Conservation (phyloP, 1,139 yeast species). For the Zygosaccharomyces sapae region DNA sequence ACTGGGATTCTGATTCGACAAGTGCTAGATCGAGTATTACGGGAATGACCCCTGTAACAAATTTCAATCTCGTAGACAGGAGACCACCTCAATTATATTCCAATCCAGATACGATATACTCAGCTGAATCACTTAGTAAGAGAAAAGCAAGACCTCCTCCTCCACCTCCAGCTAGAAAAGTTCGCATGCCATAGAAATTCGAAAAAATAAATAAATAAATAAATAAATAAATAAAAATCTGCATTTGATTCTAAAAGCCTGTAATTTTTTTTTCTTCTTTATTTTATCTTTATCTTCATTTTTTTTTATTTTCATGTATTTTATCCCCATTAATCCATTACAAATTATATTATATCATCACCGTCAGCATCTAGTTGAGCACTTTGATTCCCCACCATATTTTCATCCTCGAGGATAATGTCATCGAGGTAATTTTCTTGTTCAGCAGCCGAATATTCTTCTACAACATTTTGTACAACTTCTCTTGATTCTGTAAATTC, state of each 20-base stretch:
- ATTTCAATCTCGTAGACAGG: slow-evolving; percentile 8
- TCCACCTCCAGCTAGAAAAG: slow-evolving; percentile 37
- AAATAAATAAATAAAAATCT: not conserved
- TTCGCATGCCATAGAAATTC: slow-evolving; percentile 6
- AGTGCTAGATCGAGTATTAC: slow-evolving; percentile 19
- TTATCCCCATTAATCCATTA: slow-evolving; percentile 1
- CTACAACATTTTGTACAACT: slow-evolving; percentile 60
- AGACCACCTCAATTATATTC: slow-evolving; percentile 14
- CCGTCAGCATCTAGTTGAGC: slow-evolving; percentile 35
- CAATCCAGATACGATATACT: slow-evolving; percentile 24
- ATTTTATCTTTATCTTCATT: not conserved
- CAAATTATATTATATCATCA: slow-evolving; percentile 22
- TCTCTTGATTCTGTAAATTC: slow-evolving; percentile 81
- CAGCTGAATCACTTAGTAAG: slow-evolving; percentile 37
- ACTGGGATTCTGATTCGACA: slow-evolving; percentile 11
- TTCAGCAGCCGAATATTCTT: slow-evolving; percentile 66
- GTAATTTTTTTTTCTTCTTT: too few species aligned
- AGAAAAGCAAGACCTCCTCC: slow-evolving; percentile 33
- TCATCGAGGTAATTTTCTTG: slow-evolving; percentile 47
- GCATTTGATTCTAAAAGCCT: not conserved
- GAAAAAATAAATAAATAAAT: not conserved
- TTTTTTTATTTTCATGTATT: not conserved
- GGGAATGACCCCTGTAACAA: slow-evolving; percentile 12
- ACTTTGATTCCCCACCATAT: slow-evolving; percentile 28
- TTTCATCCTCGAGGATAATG: slow-evolving; percentile 37